Evolutionary conservation across 2,329 filamentous ascomycete genomes (phyloP).

Genomic region (Xylaria digitata): DNA sequence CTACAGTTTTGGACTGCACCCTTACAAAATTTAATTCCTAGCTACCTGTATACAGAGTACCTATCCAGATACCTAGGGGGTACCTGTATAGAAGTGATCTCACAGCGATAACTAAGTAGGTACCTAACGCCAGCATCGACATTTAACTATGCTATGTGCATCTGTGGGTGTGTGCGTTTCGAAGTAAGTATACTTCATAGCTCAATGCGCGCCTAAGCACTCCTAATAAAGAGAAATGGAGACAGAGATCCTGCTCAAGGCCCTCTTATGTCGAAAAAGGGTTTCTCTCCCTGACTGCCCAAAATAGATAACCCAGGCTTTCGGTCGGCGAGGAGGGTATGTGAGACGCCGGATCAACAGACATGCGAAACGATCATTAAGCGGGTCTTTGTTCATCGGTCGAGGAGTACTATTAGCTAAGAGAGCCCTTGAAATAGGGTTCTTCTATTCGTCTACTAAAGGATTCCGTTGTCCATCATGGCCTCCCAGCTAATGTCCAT

Average conservation of each 20-base stretch:
- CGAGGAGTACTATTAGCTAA: not conserved
- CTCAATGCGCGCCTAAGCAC: not conserved
- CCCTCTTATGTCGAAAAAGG: not conserved
- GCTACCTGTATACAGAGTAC: too few species aligned
- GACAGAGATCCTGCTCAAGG: not conserved
- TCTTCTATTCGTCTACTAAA: not conserved
- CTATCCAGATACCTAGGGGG: not conserved
- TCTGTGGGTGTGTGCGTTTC: not conserved
- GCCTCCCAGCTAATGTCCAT: conserved; percentile 28
- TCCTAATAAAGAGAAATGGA: conserved; percentile 14
- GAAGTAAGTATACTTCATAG: not conserved
- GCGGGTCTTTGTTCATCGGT: not conserved
- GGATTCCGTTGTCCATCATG: conserved; percentile 13
- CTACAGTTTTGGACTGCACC: too few species aligned
- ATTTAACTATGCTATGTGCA: not conserved
- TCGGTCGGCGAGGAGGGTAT: not conserved
- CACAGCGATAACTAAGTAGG: too few species aligned
- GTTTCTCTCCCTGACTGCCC: not conserved
- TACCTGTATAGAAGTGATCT: too few species aligned
- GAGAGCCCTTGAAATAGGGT: not conserved
- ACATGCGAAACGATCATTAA: not conserved
- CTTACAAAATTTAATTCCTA: too few species aligned
- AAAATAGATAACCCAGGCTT: not conserved
- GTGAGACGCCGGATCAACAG: not conserved
- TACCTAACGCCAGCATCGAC: too few species aligned